phyloP scores from a whole-genome alignment of 352 stramenopile species.

The Phytophthora tubulina region DNA sequence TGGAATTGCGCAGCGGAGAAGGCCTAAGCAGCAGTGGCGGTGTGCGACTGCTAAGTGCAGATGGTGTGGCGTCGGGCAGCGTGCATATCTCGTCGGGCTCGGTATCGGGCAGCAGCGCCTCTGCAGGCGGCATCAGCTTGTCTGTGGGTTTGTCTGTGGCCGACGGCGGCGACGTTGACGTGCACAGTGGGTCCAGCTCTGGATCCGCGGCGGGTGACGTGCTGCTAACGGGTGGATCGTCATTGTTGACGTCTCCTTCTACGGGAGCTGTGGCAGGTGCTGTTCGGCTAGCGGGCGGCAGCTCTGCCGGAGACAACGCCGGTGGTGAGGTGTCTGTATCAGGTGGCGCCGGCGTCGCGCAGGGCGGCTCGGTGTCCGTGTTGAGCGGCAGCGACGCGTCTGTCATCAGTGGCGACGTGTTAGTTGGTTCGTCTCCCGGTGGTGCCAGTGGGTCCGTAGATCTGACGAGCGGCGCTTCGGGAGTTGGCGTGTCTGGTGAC shows the following conservation, averaged over 20 bases:
- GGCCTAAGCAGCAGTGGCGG: constrained; percentile 26
- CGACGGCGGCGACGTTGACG: constrained; percentile 25
- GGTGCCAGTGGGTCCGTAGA: constrained; percentile 8
- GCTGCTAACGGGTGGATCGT: background rate
- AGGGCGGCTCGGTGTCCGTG: constrained; percentile 25
- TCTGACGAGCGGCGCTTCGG: constrained; percentile 5
- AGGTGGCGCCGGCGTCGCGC: constrained; percentile 17
- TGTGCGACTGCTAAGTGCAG: constrained; percentile 27
- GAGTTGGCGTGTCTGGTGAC: background rate
- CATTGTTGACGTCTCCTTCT: constrained; percentile 6
- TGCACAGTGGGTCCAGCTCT: constrained; percentile 17
- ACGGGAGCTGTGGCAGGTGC: constrained; percentile 18
- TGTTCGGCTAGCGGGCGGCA: constrained; percentile 24
- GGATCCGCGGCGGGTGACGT: constrained; percentile 3
- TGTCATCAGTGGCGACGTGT: constrained; percentile 22
- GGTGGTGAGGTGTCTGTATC: constrained; percentile 28
- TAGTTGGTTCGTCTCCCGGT: constrained; percentile 12
- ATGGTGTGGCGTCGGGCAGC: constrained; percentile 21
- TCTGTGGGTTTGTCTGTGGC: constrained; percentile 25
- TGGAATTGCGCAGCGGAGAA: constrained; percentile 36
- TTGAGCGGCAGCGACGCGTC: constrained; percentile 20
- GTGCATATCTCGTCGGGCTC: constrained; percentile 34
- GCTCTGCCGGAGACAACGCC: constrained; percentile 26
- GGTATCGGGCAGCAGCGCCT: constrained; percentile 4
- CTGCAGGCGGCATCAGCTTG: constrained; percentile 20